phyloP scores from a whole-genome alignment of 2,329 filamentous ascomycete species.

The Fusarium floridanum region DNA sequence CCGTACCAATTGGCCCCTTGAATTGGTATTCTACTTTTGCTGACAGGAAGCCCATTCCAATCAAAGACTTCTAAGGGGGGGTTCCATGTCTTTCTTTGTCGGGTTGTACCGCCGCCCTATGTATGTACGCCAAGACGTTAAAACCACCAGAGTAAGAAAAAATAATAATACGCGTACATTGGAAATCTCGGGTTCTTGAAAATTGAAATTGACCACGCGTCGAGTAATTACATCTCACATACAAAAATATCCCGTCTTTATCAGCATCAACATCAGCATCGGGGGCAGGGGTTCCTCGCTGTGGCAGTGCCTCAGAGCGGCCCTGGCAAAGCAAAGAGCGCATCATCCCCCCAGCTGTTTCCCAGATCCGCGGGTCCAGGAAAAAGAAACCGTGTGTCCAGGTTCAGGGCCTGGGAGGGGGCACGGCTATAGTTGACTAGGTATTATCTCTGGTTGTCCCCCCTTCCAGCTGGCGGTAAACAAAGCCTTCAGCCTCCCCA shows the following conservation, averaged over 20 bases:
- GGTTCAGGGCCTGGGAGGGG: neutral
- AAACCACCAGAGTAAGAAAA: neutral
- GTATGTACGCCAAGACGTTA: neutral
- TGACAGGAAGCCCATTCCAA: neutral
- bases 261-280: conserved; percentile 3
- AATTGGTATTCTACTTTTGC: neutral
- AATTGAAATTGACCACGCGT: conserved; percentile 2
- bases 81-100: neutral
- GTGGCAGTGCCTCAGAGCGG: neutral
- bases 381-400: neutral
- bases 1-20: neutral
- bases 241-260: neutral
- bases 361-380: conserved; percentile 1
- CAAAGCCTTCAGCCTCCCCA: neutral
- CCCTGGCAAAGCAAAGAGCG: neutral
- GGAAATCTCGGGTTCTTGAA: neutral
- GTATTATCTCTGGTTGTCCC: neutral
- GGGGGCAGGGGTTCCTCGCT: neutral
- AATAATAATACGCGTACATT: neutral
- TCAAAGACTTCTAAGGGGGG: neutral
- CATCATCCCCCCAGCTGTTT: neutral
- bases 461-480: neutral
- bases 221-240: neutral
- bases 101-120: neutral
- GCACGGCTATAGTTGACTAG: neutral